Evolutionary conservation across 1,284 basidiomycete genomes (phyloP).

Genomic region (Cryptococcus amylolentus): DNA sequence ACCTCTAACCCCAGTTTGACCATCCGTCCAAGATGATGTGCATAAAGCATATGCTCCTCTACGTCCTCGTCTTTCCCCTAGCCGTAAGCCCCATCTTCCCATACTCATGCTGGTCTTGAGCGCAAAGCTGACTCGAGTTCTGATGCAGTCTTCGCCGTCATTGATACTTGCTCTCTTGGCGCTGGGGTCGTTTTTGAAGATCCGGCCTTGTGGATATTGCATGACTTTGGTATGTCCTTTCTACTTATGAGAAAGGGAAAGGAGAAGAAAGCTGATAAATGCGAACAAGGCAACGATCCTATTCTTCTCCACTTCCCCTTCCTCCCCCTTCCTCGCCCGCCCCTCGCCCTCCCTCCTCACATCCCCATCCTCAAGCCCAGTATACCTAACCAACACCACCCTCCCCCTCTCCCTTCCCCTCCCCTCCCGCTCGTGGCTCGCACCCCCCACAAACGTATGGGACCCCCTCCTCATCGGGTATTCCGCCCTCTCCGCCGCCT

Average conservation of each 20-base stretch:
- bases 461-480: constrained; percentile 38
- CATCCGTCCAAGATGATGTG: constrained; percentile 27
- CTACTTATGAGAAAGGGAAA: no score
- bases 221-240: constrained; percentile 26
- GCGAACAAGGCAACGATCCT: constrained; percentile 29
- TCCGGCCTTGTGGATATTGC: constrained; percentile 39
- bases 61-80: constrained; percentile 56
- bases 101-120: neutral
- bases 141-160: constrained; percentile 28
- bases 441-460: constrained; percentile 28
- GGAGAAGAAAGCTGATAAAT: neutral
- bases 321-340: constrained; percentile 36
- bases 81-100: constrained; percentile 19
- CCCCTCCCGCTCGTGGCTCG: constrained; percentile 28
- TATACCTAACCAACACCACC: neutral
- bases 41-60: constrained; percentile 67
- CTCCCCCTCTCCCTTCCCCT: constrained; percentile 16
- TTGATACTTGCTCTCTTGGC: constrained; percentile 27
- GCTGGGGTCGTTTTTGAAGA: constrained; percentile 23
- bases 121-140: neutral
- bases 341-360: neutral
- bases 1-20: neutral
- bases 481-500: constrained; percentile 12
- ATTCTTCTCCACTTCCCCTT: constrained; percentile 38
- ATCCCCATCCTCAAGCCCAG: neutral